Evolutionary conservation across 108 stramenopile genomes (phyloP), one percentile per base, ranked within the genome.

Genomic region (Aurantiochytrium sp.): DNA sequence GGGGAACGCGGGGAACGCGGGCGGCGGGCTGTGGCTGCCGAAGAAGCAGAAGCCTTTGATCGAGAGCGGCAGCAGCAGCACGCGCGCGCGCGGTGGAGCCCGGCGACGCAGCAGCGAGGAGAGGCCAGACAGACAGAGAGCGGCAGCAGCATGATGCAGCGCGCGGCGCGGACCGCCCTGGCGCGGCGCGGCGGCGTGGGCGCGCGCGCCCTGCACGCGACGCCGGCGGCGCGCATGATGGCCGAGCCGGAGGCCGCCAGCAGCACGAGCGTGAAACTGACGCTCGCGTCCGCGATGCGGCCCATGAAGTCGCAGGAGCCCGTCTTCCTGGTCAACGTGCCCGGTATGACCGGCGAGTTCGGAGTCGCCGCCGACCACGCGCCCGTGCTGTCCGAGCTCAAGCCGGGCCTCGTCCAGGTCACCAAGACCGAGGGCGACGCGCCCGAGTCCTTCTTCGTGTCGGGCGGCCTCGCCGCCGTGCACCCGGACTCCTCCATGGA

Each of bases 241-340:
- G 73, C 73, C n/a, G 73, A 81, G 45, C 24, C 39, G 12, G 73
- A 48, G 73, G 42, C 45, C 42, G 45, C 73, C 39, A 27, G 34
- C 59, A 24, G 45, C 42, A 27, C 73, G 21, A n/a, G 27, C 42
- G 42, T 81, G 42, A 81, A 22, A 6, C 73, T 81, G 42, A 81
- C 39, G 2, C 30, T 81, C 36, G 39, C 73, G 27, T 41, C 73
- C n/a, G 42, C 73, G 42, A 81, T 24, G 0, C 12, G 19, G 27
- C 45, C 73, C 21, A 24, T 81, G 21, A 27, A 27, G 42, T 27
- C 21, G 21, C 50, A 81, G 73, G 73, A 48, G 42, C 39, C 39
- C 42, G 73, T 81, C 42, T 41, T 48, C 73, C 73, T 81, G 42
- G 73, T 81, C 73, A 81, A 81, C 73, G 45, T 81, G 42, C 73